Evolutionary conservation across 202 grass and related monocot genomes (phyloP).

Genomic region (Saccharum hybrid): DNA sequence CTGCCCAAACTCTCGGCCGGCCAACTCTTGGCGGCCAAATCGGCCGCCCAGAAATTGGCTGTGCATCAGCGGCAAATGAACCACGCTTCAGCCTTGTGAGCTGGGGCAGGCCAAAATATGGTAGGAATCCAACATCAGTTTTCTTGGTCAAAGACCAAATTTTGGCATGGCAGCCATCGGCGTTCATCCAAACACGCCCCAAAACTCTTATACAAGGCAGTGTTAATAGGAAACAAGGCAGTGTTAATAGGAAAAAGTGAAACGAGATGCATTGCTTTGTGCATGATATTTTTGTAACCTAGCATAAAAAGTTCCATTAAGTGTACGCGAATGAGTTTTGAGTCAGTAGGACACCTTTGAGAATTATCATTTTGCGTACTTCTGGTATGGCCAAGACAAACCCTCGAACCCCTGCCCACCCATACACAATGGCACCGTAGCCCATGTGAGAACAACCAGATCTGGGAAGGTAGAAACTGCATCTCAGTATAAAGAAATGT

Average conservation of each 20-base stretch:
- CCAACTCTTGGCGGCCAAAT: neutral
- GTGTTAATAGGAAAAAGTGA: slow-evolving; percentile 27
- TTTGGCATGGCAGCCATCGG: neutral
- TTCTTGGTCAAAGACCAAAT: neutral
- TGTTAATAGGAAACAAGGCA: too few relatives aligned
- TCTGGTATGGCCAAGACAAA: neutral
- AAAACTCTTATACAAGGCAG: slow-evolving; percentile 6
- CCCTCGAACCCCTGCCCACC: too few relatives aligned
- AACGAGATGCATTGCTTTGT: neutral
- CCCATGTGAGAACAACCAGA: neutral
- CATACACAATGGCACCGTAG: neutral
- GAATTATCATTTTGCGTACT: neutral
- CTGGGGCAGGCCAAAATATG: neutral
- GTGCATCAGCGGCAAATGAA: neutral
- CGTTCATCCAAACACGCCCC: neutral
- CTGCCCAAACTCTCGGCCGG: neutral
- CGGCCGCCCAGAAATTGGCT: neutral
- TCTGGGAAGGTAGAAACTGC: neutral
- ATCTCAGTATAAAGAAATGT: neutral
- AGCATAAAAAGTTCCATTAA: neutral
- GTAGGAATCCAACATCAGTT: neutral
- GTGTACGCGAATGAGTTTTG: neutral
- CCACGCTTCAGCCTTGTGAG: neutral
- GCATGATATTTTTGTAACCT: neutral
- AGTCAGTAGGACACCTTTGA: neutral